These are phyloP conservation scores for Monosporascus sp. DNA, from an alignment of 2,329 filamentous ascomycete species.

Conservation along the genomic window DNA sequence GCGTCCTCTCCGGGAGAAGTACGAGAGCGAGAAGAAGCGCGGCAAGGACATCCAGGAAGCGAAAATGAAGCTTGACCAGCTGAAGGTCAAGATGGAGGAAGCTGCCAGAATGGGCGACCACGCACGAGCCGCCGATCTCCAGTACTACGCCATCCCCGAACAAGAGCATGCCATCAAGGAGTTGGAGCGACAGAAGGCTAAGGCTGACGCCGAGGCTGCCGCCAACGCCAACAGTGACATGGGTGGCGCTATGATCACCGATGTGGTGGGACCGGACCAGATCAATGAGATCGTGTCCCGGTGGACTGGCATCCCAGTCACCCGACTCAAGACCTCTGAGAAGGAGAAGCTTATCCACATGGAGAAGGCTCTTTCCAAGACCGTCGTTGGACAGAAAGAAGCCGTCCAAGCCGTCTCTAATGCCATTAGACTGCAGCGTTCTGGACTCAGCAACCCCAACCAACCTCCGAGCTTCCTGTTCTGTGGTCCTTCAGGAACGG, in stretches of 20 bases:
- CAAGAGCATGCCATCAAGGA: constrained; percentile 74
- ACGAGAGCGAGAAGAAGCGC: constrained; percentile 86
- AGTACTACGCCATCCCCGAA: constrained; percentile 96
- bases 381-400: constrained; percentile 92
- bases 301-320: constrained; percentile 98
- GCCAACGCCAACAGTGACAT: constrained; percentile 54
- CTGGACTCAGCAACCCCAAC: constrained; percentile 91
- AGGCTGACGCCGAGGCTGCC: constrained; percentile 69
- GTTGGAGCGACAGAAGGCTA: constrained; percentile 77
- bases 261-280: constrained; percentile 92
- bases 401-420: constrained; percentile 91
- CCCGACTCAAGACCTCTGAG: constrained; percentile 86
- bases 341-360: constrained; percentile 98
- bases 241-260: constrained; percentile 74
- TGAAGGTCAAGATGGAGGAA: constrained; percentile 89
- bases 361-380: constrained; percentile 77
- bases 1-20: constrained; percentile 87
- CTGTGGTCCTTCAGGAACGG: constrained; percentile 96
- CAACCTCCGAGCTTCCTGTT: constrained; percentile 97
- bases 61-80: constrained; percentile 88
- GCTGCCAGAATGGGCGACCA: constrained; percentile 85
- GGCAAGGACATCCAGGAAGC: constrained; percentile 89
- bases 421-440: constrained; percentile 90
- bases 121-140: constrained; percentile 82
- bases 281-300: constrained; percentile 98